Evolutionary conservation across 306 rosid genomes (phyloP), one percentile per base, ranked within the genome.

Genomic region (Elaeagnus macrophylla): DNA sequence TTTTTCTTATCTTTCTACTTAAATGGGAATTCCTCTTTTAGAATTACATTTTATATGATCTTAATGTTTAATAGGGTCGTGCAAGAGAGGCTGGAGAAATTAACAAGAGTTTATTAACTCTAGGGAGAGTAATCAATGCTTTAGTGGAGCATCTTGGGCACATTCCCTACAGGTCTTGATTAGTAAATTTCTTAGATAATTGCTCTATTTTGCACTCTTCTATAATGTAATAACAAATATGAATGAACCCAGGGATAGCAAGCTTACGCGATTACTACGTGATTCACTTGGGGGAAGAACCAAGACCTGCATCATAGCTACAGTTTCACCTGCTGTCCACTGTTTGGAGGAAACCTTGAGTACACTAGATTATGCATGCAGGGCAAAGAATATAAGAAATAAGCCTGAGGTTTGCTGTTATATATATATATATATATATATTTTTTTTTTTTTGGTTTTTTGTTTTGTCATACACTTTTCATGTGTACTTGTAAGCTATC

Each of bases 271-370:
- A 53, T 79, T 93, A 77, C 89, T 93, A 49, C 96, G 99, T 19
- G 99, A 93, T 71, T 93, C 99, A 37, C 96, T 93, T 67, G 99
- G 99, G 0, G 99, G 99, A 62, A 82, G 99, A 82, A 93, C 99
- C 56, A 93, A 87, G 73, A 93, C 99, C 9, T 93, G 99, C 68
- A 93, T 93, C 72, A 93, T 93, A 60, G 96, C 99, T 3, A 87
- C 99, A 15, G 99, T 93, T 45, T 93, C 99, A 12, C 99, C 99
- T 0, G 99, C 96, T 45, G 99, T 93, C 64, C 99, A 84, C 66
- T 93, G 99, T 75, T 70, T 84, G 16, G 99, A 93, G 66, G 99
- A 93, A 73, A 93, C 99, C 9, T 70, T 87, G 72, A 87, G 99
- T 67, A 93, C 96, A 12, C 63, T 93, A 73, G 99, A 93, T 67